These are phyloP conservation scores for Lipomyces mesembrius DNA, from an alignment of 805 yeast genomes.

Conservation along the genomic window DNA sequence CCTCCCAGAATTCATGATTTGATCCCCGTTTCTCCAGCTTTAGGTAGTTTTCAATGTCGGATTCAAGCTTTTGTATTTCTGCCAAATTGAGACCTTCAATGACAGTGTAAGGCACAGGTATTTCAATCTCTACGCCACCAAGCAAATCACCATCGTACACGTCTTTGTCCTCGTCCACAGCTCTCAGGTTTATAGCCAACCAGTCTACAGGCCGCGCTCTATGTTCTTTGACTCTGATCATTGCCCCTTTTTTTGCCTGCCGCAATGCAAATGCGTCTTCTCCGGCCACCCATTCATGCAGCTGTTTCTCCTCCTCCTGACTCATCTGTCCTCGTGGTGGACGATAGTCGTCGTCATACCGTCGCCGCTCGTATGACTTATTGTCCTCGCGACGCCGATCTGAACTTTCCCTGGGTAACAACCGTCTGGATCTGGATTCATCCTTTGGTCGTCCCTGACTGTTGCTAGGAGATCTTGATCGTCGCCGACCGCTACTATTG, in stretches of 20 bases:
- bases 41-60: constrained; percentile 25
- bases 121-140: constrained; percentile 31
- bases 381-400: neutral
- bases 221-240: constrained; percentile 41
- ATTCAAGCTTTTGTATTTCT: constrained; percentile 30
- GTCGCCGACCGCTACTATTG: neutral
- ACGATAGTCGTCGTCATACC: neutral
- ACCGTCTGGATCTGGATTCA: neutral
- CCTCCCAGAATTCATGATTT: constrained; percentile 40
- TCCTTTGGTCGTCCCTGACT: neutral
- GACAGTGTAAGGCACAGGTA: constrained; percentile 37
- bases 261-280: constrained; percentile 43
- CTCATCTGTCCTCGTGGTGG: constrained; percentile 13
- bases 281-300: constrained; percentile 40
- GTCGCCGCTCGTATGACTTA: neutral
- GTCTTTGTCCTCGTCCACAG: constrained; percentile 30
- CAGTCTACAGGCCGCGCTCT: constrained; percentile 41
- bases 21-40: constrained; percentile 16
- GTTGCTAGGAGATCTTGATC: neutral
- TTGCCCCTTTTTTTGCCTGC: constrained; percentile 43
- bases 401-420: neutral
- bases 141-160: constrained; percentile 34
- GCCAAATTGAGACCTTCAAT: constrained; percentile 28
- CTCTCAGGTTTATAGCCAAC: constrained; percentile 36
- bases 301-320: constrained; percentile 24